Base-by-base conservation (phyloP, 768 basidiomycete genomes). In the Phanerochaete sordida region DNA sequence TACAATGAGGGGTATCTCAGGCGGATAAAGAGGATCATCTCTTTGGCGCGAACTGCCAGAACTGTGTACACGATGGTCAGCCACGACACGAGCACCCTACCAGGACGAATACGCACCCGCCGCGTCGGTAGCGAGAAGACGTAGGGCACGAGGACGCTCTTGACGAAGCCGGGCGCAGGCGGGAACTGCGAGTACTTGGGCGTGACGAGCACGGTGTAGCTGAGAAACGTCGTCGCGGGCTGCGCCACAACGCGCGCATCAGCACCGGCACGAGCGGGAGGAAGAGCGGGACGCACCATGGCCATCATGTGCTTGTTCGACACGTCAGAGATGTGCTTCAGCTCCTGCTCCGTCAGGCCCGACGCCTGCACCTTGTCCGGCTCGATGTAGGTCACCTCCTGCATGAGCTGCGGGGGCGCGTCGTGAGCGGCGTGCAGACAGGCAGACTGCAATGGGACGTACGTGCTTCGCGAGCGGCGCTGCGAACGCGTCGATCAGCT, bases 331-430 rank as follows among this genome's bases (percentile, higher is more conserved):
- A 60, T 64, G 26, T 57, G 21, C 50, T 58, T 61, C 49, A 64
- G 49, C 59, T 64, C 63, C 5, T 24, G 44, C 45, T 57, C 59
- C 4, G 59, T 58, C 26, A 64, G 21, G 24, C 63, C 63, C 2
- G 56, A 60, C 11, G 63, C 63, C 15, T 57, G 49, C 19, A 61
- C 23, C 45, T 60, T 64, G 19, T 56, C 63, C 7, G 63, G 55
- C 33, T 64, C 55, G 16, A 64, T 45, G 52, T 64, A 64, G 15
- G 50, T 57, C 31, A 64, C 49, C 50, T 64, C 63, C 37, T 64
- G 59, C 56, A 50, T 54, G 7, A 64, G 46, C 62, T 63, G 52
- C n/a, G n/a, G n/a, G n/a, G n/a, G n/a, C n/a, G n/a, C n/a, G n/a
- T n/a, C n/a, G n/a, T n/a, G n/a, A n/a, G n/a, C n/a, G n/a, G n/a